phyloP scores from a whole-genome alignment of 345 rosid species.

The Salix exigua region DNA sequence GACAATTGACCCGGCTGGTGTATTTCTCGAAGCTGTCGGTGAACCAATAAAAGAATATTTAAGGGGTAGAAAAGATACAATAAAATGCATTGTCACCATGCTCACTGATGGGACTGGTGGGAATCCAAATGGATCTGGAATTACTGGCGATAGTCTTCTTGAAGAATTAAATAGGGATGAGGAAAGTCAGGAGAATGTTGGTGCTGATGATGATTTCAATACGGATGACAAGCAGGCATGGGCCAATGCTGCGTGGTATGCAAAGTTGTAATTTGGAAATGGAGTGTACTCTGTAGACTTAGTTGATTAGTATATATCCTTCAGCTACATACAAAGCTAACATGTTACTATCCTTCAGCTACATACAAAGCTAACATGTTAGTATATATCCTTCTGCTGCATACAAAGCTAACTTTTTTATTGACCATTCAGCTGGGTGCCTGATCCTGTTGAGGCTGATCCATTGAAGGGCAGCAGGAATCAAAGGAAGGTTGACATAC shows the following conservation, averaged over 20 bases:
- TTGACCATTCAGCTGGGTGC: slow-evolving; percentile 74
- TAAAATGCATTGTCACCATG: slow-evolving; percentile 96
- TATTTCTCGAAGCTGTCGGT: slow-evolving; percentile 92
- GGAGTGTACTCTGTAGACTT: slow-evolving; percentile 3
- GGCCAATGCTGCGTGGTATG: slow-evolving; percentile 66
- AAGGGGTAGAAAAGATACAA: slow-evolving; percentile 88
- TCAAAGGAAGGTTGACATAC: slow-evolving; percentile 80
- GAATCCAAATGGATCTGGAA: slow-evolving; percentile 74
- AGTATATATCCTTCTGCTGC: neutral
- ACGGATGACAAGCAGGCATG: slow-evolving; percentile 90
- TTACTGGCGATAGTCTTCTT: slow-evolving; percentile 91
- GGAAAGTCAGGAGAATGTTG: slow-evolving; percentile 69
- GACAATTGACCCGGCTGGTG: slow-evolving; percentile 87
- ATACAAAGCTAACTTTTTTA: slow-evolving; percentile 7
- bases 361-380: slow-evolving; percentile 7
- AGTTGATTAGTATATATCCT: neutral
- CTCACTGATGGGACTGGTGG: slow-evolving; percentile 92
- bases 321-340: slow-evolving; percentile 2
- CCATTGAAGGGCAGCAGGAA: slow-evolving; percentile 79
- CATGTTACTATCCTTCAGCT: neutral
- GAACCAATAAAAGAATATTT: slow-evolving; percentile 95
- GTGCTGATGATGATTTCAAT: slow-evolving; percentile 68
- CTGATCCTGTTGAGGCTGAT: slow-evolving; percentile 93
- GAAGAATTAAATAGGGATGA: slow-evolving; percentile 94
- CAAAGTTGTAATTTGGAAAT: neutral